Evolutionary conservation across 2,329 filamentous ascomycete species (phyloP).

Genomic region (Bertia moriformis): DNA sequence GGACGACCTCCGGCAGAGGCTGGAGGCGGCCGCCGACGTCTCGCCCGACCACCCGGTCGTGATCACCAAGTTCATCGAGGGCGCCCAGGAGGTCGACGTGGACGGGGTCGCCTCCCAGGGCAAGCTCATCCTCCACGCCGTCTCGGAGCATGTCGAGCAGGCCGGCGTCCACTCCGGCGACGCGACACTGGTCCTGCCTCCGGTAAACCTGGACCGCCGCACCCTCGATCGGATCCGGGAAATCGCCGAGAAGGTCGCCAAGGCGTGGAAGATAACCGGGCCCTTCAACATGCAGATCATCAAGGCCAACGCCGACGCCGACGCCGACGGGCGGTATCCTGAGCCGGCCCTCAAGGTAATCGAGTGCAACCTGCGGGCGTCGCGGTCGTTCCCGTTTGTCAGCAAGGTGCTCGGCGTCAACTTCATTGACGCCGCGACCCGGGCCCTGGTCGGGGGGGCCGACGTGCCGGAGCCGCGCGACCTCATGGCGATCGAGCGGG

Average conservation of each 20-base stretch:
- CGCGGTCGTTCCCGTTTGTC: constrained; percentile 94
- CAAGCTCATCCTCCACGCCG: constrained; percentile 75
- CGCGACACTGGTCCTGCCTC: constrained; percentile 84
- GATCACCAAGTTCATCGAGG: constrained; percentile 96
- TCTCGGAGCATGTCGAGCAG: constrained; percentile 91
- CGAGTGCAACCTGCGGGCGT: constrained; percentile 93
- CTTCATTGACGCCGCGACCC: constrained; percentile 91
- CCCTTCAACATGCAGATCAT: constrained; percentile 99
- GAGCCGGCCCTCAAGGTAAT: constrained; percentile 81
- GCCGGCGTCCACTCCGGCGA: constrained; percentile 97
- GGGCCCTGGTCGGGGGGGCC: constrained; percentile 74
- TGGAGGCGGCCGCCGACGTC: constrained; percentile 76
- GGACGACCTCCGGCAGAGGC: constrained; percentile 84
- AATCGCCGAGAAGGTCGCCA: constrained; percentile 88
- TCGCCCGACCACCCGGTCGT: constrained; percentile 96
- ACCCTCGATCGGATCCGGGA: constrained; percentile 83
- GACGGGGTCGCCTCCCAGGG: constrained; percentile 82
- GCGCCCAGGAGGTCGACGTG: constrained; percentile 89
- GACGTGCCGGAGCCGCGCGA: constrained; percentile 74
- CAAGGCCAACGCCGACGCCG: constrained; percentile 69
- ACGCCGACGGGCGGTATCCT: constrained; percentile 61
- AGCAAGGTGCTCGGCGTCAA: constrained; percentile 92
- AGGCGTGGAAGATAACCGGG: constrained; percentile 91
- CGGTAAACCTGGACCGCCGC: constrained; percentile 59
- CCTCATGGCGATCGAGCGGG: constrained; percentile 74